Base-by-base conservation (phyloP, 2,329 filamentous ascomycete genomes). In the Aspergillus tamarii region DNA sequence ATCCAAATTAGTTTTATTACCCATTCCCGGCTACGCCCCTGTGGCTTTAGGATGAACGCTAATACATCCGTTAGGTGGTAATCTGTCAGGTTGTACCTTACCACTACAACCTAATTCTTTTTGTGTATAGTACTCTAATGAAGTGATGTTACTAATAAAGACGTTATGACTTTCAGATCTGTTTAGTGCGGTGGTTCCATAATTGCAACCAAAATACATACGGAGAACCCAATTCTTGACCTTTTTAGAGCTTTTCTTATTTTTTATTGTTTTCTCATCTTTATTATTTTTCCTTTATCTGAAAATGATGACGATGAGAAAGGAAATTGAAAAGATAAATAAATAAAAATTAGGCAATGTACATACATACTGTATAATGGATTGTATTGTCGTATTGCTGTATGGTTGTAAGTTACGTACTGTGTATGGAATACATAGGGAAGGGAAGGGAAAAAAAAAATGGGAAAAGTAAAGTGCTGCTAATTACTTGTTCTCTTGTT, bases 61-160 rank as follows among this genome's bases (percentile, higher is more conserved):
- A 23, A 45, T 45, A n/a, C 23, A 45, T 23, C 12, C 16, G 8
- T 50, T 30, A 53, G 30, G 14, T 52, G 30, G 57, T 30, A 36
- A 48, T 14, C 43, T 9, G 34, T 28, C 34, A 43, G 16, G n/a
- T 43, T 54, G 48, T 48, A 60, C 52, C 48, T 60, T 60, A 28
- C 32, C 39, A 45, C 26, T 30, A 52, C 28, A 12, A 53, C 10
- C 46, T 43, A n/a, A 23, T n/a, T 26, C 43, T 48, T 48, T 23
- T 26, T 12, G 23, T 26, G 48, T 21, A 28, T 32, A 32, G 28
- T n/a, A n/a, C 28, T 32, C 16, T 14, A n/a, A 9, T 30, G 48
- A 19, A 39, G 26, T 16, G 57, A 23, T 48, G 45, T 34, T 39
- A 39, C 11, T 59, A 34, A 50, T 26, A 28, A 28, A 28, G 39